These are phyloP conservation scores for Grosmannia huntii DNA, from an alignment of 2,329 filamentous ascomycete genomes.

Conservation along the genomic window DNA sequence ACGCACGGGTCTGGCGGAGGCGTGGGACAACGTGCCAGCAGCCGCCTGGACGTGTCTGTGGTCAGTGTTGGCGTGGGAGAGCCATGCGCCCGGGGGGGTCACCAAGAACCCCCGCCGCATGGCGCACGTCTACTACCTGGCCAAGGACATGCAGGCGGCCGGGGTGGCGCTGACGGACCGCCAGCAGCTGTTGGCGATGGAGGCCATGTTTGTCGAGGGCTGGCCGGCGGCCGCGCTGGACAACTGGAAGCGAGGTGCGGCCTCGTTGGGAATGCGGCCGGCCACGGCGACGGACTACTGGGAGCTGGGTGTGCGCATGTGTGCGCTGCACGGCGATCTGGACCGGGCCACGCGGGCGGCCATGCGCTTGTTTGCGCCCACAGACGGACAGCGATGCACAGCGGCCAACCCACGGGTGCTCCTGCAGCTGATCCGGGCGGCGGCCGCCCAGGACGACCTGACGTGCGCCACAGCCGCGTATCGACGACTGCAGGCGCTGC, in stretches of 20 bases:
- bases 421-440: slow-evolving; percentile 8
- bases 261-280: slow-evolving; percentile 35
- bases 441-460: slow-evolving; percentile 23
- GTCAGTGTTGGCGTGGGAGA: slow-evolving; percentile 42
- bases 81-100: slow-evolving; percentile 20
- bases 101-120: slow-evolving; percentile 38
- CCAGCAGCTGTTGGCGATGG: slow-evolving; percentile 55
- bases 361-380: slow-evolving; percentile 20
- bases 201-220: slow-evolving; percentile 53
- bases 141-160: slow-evolving; percentile 51
- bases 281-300: slow-evolving; percentile 42
- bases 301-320: slow-evolving; percentile 55
- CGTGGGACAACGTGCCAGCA: slow-evolving; percentile 42
- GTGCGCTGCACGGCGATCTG: slow-evolving; percentile 43
- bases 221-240: slow-evolving; percentile 46
- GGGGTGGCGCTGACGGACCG: slow-evolving; percentile 39
- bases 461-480: slow-evolving; percentile 56
- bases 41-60: slow-evolving; percentile 55
- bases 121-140: slow-evolving; percentile 46
- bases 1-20: slow-evolving; percentile 27
- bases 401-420: slow-evolving; percentile 8
- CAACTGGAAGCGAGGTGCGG: slow-evolving; percentile 47
- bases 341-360: slow-evolving; percentile 45
- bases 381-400: too few species aligned
- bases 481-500: slow-evolving; percentile 44